Conservation (phyloP, 257 asterid species). For the Plectranthus barbatus region DNA sequence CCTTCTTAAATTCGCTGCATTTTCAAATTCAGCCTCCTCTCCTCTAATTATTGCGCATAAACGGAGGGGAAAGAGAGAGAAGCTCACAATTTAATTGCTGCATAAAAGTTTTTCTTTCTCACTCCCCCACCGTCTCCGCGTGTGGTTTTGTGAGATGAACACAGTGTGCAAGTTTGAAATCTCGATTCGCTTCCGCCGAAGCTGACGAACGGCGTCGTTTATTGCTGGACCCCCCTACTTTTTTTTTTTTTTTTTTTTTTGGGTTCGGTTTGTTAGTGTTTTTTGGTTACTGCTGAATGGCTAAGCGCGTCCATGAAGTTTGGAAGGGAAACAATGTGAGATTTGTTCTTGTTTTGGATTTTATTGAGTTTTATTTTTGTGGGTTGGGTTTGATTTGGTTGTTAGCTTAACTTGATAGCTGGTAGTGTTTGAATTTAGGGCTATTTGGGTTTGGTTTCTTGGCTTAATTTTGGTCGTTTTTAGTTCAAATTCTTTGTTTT, state of each 20-base stretch:
- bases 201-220: slow-evolving; percentile 19
- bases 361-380: too few species aligned
- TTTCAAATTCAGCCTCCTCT: slow-evolving; percentile 23
- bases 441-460: too few species aligned
- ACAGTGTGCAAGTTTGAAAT: slow-evolving; percentile 40
- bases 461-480: too few species aligned
- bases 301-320: slow-evolving; percentile 4
- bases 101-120: slow-evolving; percentile 3
- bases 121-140: slow-evolving; percentile 7
- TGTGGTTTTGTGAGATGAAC: slow-evolving; percentile 28
- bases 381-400: too few species aligned
- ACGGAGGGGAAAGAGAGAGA: background rate
- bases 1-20: slow-evolving; percentile 22
- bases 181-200: slow-evolving; percentile 53
- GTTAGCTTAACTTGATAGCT: too few species aligned
- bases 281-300: slow-evolving; percentile 44
- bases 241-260: background rate
- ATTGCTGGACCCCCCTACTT: too few species aligned
- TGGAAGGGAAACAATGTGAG: too few species aligned
- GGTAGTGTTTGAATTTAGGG: too few species aligned
- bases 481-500: background rate
- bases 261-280: background rate
- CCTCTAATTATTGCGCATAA: slow-evolving; percentile 19
- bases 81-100: slow-evolving; percentile 24
- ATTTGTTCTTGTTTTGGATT: too few species aligned